A percentile compares a stretch with the other conserved stretches of the same genome.
Conservation (phyloP, 192 early-diverging fungal species). For the Entomortierella parvispora region DNA sequence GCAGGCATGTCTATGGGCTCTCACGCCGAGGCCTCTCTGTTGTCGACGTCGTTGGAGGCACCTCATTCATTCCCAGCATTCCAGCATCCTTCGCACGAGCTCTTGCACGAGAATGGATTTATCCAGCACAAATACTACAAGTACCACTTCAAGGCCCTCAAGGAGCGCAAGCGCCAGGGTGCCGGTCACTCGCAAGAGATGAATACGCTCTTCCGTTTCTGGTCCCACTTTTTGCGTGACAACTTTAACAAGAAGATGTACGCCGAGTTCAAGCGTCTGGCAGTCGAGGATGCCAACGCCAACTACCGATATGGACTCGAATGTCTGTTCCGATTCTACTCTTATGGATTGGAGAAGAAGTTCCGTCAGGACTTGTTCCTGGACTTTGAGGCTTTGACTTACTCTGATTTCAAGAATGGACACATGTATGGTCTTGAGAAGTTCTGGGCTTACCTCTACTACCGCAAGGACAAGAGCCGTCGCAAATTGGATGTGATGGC, state of each 20-base stretch:
- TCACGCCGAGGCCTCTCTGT: conserved; percentile 22
- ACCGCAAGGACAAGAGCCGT: conserved; percentile 85
- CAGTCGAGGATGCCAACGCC: conserved; percentile 86
- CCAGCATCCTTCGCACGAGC: conserved; percentile 93
- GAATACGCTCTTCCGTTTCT: conserved; percentile 98
- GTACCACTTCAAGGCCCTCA: conserved; percentile 92
- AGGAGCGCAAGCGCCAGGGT: conserved; percentile 91
- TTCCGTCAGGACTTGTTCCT: conserved; percentile 86
- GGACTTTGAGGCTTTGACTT: conserved; percentile 88
- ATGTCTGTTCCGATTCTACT: conserved; percentile 97
- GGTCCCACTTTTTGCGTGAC: conserved; percentile 98
- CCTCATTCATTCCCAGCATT: conserved; percentile 68
- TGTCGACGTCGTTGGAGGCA: conserved; percentile 62
- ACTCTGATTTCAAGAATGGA: conserved; percentile 78
- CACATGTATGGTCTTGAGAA: conserved; percentile 93
- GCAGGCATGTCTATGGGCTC: conserved; percentile 49
- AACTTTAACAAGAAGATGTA: conserved; percentile 96
- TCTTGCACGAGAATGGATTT: conserved; percentile 97
- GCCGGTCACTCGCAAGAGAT: conserved; percentile 94
- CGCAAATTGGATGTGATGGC: conserved; percentile 66
- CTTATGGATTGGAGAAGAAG: conserved; percentile 92
- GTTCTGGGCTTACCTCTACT: conserved; percentile 94
- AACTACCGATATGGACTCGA: conserved; percentile 96
- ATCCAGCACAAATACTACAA: conserved; percentile 97
- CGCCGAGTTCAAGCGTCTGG: conserved; percentile 88